Base-by-base conservation (phyloP, 768 basidiomycete species). In the Russula sp. region DNA sequence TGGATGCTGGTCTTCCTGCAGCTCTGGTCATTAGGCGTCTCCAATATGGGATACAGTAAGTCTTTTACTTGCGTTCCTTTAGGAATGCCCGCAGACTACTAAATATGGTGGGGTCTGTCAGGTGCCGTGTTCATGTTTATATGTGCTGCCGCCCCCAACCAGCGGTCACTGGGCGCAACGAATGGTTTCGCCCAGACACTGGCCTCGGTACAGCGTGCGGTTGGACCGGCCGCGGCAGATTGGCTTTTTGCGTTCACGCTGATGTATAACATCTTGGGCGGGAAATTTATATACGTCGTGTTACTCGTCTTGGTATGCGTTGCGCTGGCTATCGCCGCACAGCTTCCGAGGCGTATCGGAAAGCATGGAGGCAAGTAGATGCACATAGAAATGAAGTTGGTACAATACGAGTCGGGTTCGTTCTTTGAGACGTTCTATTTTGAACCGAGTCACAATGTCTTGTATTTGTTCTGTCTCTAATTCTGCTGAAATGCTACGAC, bases 111-210 rank as follows among this genome's bases (percentile, higher is more conserved):
- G 11, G 80, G 11, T 49, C 6, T 6, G 27, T 14, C 59, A 88
- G 88, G 86, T 22, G 81, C 85, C 47, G 73, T 87, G 27, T 88
- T 85, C 72, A 86, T 89, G 55, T 87, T 82, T 64, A 84, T 90
- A 60, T 77, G 80, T 10, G 81, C 81, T 6, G 78, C 87, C 11
- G 75, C 87, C 0, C 87, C 88, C 1, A 86, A 85, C 58, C 78
- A 78, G 37, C 80, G 81, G 13, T 82, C 84, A 6, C 77, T 89
- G 5, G 88, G 88, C 13, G 81, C 86, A 1, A 86, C 84, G n/a
- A 88, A 88, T 64, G 88, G 88, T 58, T 39, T 75, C 22, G 70
- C 71, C 14, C 73, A 79, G 78, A 68, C 72, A 56, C 56, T 69
- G 37, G 71, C 72, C 42, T 76, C 76, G 32, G 67, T 77, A 63